Percentiles rank a stretch among this genome's conserved stretches.
phyloP scores from a whole-genome alignment of 208 protist genomes.

The Endotrypanum monterogeii region DNA sequence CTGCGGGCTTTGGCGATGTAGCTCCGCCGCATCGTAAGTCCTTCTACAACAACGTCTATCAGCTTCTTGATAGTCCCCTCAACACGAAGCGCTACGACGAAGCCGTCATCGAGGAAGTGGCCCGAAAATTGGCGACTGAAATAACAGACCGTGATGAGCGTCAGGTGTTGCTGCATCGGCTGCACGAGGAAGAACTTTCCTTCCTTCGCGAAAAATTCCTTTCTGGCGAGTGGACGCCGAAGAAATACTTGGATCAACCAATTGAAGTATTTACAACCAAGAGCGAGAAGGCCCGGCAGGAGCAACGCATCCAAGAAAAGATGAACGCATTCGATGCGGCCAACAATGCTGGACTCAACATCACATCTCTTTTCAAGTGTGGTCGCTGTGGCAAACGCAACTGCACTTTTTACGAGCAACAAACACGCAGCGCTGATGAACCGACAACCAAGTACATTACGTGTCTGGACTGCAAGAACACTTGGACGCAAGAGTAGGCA shows the following conservation, averaged over 20 bases:
- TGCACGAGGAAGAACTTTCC: slow-evolving; percentile 71
- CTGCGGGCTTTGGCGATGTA: background rate
- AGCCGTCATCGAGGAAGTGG: slow-evolving; percentile 45
- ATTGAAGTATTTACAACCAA: slow-evolving; percentile 95
- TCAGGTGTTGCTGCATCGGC: slow-evolving; percentile 80
- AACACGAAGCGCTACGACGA: slow-evolving; percentile 38
- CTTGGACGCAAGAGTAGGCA: slow-evolving; percentile 87
- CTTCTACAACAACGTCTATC: slow-evolving; percentile 52
- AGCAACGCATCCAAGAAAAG: slow-evolving; percentile 79
- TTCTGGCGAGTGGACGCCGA: slow-evolving; percentile 81
- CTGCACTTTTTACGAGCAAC: slow-evolving; percentile 94
- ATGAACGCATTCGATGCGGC: slow-evolving; percentile 87
- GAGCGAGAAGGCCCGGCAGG: slow-evolving; percentile 87
- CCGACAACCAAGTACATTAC: slow-evolving; percentile 97
- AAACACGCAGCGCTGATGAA: slow-evolving; percentile 97
- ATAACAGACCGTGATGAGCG: slow-evolving; percentile 84
- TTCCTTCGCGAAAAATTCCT: slow-evolving; percentile 92
- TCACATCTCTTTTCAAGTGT: slow-evolving; percentile 79
- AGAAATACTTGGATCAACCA: slow-evolving; percentile 89
- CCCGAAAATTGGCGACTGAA: slow-evolving; percentile 43
- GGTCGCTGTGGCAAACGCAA: slow-evolving; percentile 75
- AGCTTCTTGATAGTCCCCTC: slow-evolving; percentile 58
- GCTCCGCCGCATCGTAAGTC: slow-evolving; percentile 9
- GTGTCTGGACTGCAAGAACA: slow-evolving; percentile 90
- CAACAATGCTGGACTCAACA: slow-evolving; percentile 42